phyloP scores from a whole-genome alignment of 441 rosid genomes.

The California macrophylla region DNA sequence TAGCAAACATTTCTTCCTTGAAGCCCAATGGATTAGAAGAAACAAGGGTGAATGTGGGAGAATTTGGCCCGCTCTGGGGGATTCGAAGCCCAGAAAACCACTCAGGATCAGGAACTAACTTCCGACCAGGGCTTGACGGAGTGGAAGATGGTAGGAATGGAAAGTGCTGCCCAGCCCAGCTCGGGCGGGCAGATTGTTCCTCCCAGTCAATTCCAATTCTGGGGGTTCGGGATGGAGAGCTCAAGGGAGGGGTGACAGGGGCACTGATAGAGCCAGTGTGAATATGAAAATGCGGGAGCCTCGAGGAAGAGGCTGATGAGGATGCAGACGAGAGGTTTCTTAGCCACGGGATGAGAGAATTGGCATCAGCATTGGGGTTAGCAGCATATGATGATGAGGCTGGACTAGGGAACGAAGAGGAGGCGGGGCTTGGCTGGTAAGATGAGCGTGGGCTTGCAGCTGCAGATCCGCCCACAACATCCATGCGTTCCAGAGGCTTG shows the following conservation, averaged over 20 bases:
- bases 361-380: constrained; percentile 52
- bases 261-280: constrained; percentile 89
- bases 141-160: constrained; percentile 52
- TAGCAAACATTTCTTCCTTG: constrained; percentile 41
- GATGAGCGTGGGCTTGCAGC: constrained; percentile 86
- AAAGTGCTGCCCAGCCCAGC: constrained; percentile 40
- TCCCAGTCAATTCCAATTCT: constrained; percentile 54
- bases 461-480: constrained; percentile 72
- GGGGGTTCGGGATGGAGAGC: constrained; percentile 61
- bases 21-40: constrained; percentile 59
- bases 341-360: constrained; percentile 92
- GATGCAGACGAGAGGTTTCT: constrained; percentile 75
- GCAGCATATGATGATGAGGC: constrained; percentile 42
- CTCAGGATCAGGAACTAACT: constrained; percentile 53
- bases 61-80: constrained; percentile 78
- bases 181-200: constrained; percentile 35
- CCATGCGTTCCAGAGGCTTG: constrained; percentile 74
- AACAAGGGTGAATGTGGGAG: constrained; percentile 85
- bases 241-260: constrained; percentile 88
- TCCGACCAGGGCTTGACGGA: constrained; percentile 71
- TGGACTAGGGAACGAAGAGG: constrained; percentile 81
- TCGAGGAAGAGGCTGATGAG: constrained; percentile 53
- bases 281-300: constrained; percentile 47
- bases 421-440: constrained; percentile 78
- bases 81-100: constrained; percentile 74